Base-by-base conservation (phyloP, 2,329 filamentous ascomycete species). In the Nemania serpens region DNA sequence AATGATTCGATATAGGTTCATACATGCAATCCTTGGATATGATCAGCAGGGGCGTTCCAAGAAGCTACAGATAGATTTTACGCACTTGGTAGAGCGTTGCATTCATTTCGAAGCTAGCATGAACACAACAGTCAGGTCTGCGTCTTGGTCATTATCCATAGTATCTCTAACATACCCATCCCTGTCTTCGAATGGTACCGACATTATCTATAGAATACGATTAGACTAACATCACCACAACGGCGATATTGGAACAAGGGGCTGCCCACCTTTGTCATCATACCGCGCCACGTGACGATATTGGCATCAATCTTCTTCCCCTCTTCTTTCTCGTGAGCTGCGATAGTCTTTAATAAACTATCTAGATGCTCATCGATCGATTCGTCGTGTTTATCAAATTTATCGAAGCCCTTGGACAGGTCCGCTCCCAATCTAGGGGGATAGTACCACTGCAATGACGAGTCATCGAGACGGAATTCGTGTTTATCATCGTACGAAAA, bases 401-500 rank as follows among this genome's bases (percentile, higher is more conserved):
- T 87, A 6, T 95, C 87, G 70, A 93, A 97, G 0, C 95, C 95
- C 37, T 82, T 81, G 20, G 88, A 94, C 39, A 99, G 80, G 75
- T 97, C 88, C 6, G 85, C 84, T 9, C 88, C 87, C 1, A 95
- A 75, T 29, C 75, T 77, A 0, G 90, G 91, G 2, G 91, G 89
- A 71, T 97, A 95, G 76, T 97, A 98, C 79, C 94, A 97, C 66
- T 88, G 87, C 66, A 99, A 74, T 1, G 91, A 94, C 2, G 89
- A 90, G 63, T 90, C 89, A 65, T 91, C 92, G 3, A 89, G 84
- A 50, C 82, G 88, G 70, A 93, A 93, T 55, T 85, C 76, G 73
- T 94, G 95, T 29, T 93, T 80, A 46, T 93, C 86, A 74, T 98
- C 91, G 76, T 95, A 98, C 9, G 94, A 98, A 77, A 98, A 99